Conservation (phyloP, 2,329 filamentous ascomycete genomes). For the Aspergillus sp. region DNA sequence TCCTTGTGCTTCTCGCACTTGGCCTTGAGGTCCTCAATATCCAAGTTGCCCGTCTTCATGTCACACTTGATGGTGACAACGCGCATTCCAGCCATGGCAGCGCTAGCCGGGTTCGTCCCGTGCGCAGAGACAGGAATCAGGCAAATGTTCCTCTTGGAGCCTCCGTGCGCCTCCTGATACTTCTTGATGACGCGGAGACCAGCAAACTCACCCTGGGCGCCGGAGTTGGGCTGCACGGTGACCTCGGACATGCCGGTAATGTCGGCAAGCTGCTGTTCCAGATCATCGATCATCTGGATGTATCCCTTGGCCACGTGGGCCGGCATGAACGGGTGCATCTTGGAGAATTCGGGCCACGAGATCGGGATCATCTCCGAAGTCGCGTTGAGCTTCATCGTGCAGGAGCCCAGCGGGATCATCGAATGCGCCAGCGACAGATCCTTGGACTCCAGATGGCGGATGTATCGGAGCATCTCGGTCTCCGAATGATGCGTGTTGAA, state of each 20-base stretch:
- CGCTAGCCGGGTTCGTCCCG: conserved; percentile 90
- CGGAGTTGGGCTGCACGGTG: conserved; percentile 89
- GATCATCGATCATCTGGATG: conserved; percentile 56
- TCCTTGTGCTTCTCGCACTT: conserved; percentile 85
- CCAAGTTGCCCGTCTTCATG: conserved; percentile 74
- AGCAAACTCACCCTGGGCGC: conserved; percentile 89
- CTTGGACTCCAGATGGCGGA: conserved; percentile 85
- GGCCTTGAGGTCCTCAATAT: conserved; percentile 71
- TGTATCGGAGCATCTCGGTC: conserved; percentile 88
- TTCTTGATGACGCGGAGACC: conserved; percentile 81
- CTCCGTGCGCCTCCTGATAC: conserved; percentile 61
- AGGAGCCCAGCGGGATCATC: conserved; percentile 94
- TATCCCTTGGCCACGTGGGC: conserved; percentile 58
- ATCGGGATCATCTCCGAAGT: conserved; percentile 88
- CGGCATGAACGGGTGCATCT: conserved; percentile 73
- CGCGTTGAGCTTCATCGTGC: conserved; percentile 96
- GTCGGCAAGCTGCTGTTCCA: conserved; percentile 65
- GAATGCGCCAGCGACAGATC: conserved; percentile 90
- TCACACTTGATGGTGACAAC: conserved; percentile 91
- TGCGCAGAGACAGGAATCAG: conserved; percentile 91
- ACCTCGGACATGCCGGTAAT: conserved; percentile 88
- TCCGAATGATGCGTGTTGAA: conserved; percentile 95
- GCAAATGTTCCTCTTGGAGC: conserved; percentile 71
- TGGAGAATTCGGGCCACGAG: conserved; percentile 64
- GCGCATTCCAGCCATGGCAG: conserved; percentile 91